phyloP scores from a whole-genome alignment of 768 basidiomycete genomes.

The Jaapia argillacea region DNA sequence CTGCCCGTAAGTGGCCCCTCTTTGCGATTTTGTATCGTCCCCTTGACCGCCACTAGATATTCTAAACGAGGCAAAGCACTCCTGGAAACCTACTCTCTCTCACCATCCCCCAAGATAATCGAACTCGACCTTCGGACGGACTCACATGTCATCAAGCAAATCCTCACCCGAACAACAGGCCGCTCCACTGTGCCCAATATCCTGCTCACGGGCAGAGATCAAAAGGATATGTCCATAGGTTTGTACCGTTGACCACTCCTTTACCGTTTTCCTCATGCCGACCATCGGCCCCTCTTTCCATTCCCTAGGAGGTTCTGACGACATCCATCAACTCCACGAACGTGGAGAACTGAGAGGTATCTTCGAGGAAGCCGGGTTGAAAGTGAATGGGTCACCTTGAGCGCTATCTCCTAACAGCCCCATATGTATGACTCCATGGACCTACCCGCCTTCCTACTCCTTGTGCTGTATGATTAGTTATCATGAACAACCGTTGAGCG shows the following conservation, averaged over 20 bases:
- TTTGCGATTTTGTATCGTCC: conserved; percentile 4
- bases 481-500: no score
- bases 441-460: no score
- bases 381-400: conserved; percentile 14
- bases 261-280: neutral
- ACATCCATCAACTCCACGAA: conserved; percentile 42
- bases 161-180: conserved; percentile 56
- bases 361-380: conserved; percentile 39
- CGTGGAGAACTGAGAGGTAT: conserved; percentile 30
- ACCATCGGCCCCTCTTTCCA: neutral
- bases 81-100: conserved; percentile 46
- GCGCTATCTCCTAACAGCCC: no score
- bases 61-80: conserved; percentile 55
- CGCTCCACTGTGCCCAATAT: conserved; percentile 72
- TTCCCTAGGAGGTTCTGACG: conserved; percentile 44
- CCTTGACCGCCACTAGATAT: conserved; percentile 28
- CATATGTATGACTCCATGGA: no score
- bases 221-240: conserved; percentile 21
- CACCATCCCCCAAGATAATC: conserved; percentile 56
- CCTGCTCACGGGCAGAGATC: conserved; percentile 48
- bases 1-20: conserved; percentile 65
- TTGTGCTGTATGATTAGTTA: no score
- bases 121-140: conserved; percentile 76
- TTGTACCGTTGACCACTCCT: conserved; percentile 9
- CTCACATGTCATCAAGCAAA: conserved; percentile 46